phyloP scores from a whole-genome alignment of 805 yeast species.

The Wilhelminamyces savonicus region DNA sequence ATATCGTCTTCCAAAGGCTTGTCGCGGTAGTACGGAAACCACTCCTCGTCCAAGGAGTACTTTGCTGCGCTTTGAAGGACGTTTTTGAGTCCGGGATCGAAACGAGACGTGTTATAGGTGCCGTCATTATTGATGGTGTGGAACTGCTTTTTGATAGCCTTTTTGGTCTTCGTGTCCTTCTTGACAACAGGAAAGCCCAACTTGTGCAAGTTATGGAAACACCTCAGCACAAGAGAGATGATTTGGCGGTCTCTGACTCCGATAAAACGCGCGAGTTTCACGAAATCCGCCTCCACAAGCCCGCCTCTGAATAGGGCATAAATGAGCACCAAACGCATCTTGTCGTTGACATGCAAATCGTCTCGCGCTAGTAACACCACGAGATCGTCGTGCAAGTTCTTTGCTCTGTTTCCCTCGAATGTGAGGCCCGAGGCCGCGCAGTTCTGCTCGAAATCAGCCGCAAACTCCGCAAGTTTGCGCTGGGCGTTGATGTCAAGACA shows the following conservation, averaged over 20 bases:
- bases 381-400: slow-evolving; percentile 55
- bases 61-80: slow-evolving; percentile 46
- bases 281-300: slow-evolving; percentile 63
- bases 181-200: slow-evolving; percentile 56
- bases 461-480: slow-evolving; percentile 53
- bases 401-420: slow-evolving; percentile 58
- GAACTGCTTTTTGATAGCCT: slow-evolving; percentile 43
- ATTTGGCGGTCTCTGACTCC: slow-evolving; percentile 41
- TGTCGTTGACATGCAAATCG: slow-evolving; percentile 53
- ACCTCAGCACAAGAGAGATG: slow-evolving; percentile 51
- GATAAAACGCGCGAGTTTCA: slow-evolving; percentile 56
- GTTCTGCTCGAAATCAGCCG: slow-evolving; percentile 83
- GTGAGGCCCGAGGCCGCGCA: slow-evolving; percentile 68
- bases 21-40: slow-evolving; percentile 72
- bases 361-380: slow-evolving; percentile 47
- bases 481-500: slow-evolving; percentile 56
- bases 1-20: slow-evolving; percentile 54
- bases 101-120: slow-evolving; percentile 62
- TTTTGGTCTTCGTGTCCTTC: slow-evolving; percentile 31
- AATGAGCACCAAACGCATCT: slow-evolving; percentile 64
- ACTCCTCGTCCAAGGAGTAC: slow-evolving; percentile 47
- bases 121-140: slow-evolving; percentile 51
- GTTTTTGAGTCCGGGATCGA: slow-evolving; percentile 62
- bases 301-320: slow-evolving; percentile 84
- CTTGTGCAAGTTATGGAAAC: slow-evolving; percentile 34